These are phyloP conservation scores for Pleurotus cornucopiae DNA, from an alignment of 768 basidiomycete species.

Conservation along the genomic window DNA sequence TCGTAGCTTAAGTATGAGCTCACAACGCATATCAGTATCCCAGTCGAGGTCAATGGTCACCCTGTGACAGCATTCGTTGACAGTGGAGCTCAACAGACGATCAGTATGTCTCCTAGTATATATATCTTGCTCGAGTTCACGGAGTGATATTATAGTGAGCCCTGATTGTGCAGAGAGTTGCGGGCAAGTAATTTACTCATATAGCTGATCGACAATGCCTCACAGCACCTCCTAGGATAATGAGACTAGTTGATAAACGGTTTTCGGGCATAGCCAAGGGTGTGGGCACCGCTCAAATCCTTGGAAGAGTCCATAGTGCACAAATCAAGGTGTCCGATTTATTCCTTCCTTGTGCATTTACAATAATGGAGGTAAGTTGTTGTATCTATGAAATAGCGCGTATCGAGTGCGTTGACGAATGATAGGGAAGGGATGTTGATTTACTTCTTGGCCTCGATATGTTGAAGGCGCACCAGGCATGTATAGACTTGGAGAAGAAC, in stretches of 20 bases:
- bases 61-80: constrained; percentile 97
- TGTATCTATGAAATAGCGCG: background rate
- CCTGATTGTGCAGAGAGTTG: constrained; percentile 90
- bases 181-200: constrained; percentile 51
- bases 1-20: background rate
- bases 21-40: constrained; percentile 50
- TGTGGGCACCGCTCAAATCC: constrained; percentile 91
- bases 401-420: background rate
- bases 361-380: constrained; percentile 81
- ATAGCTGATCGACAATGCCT: constrained; percentile 6
- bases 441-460: constrained; percentile 99
- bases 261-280: constrained; percentile 90
- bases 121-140: too few species aligned
- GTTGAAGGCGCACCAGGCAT: constrained; percentile 96
- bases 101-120: constrained; percentile 57
- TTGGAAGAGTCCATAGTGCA: constrained; percentile 91
- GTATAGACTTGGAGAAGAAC: constrained; percentile 88
- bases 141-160: constrained; percentile 54
- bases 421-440: constrained; percentile 84
- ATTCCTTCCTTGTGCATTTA: constrained; percentile 85
- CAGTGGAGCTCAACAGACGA: constrained; percentile 95
- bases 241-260: constrained; percentile 86
- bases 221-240: constrained; percentile 50
- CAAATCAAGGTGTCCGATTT: constrained; percentile 87
- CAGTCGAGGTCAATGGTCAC: constrained; percentile 87